phyloP scores from a whole-genome alignment of 192 early-diverging fungal species.

The Mortierella hygrophila region DNA sequence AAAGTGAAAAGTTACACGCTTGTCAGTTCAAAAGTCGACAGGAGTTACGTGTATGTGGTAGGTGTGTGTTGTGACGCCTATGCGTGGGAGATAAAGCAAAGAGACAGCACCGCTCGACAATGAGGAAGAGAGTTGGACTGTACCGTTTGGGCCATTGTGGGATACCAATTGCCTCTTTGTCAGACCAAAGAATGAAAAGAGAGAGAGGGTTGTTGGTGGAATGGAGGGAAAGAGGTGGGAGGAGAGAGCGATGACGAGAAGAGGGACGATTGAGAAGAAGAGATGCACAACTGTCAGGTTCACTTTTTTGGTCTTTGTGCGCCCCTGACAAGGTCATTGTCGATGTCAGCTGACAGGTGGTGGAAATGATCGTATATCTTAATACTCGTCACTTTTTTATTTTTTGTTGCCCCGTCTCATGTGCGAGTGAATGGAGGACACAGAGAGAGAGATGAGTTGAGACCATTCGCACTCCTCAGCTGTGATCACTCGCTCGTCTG shows the following conservation, averaged over 20 bases:
- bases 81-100: neutral
- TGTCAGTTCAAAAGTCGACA: conserved; percentile 16
- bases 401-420: neutral
- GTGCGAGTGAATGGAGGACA: neutral
- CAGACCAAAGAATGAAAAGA: neutral
- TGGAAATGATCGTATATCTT: neutral
- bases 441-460: neutral
- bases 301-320: neutral
- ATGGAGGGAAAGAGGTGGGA: neutral
- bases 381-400: neutral
- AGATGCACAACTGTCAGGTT: conserved; percentile 4
- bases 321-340: neutral
- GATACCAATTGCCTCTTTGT: neutral
- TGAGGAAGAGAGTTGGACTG: neutral
- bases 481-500: neutral
- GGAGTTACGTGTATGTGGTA: neutral
- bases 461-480: conserved; percentile 5
- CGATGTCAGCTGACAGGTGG: neutral
- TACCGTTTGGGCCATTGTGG: conserved; percentile 51
- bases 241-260: neutral
- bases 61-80: conserved; percentile 2
- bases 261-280: neutral
- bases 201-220: neutral
- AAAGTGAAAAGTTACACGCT: neutral
- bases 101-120: neutral